Evolutionary conservation across 2,329 filamentous ascomycete genomes (phyloP), one percentile per base, ranked within the genome.

Genomic region (Coniella vitis): DNA sequence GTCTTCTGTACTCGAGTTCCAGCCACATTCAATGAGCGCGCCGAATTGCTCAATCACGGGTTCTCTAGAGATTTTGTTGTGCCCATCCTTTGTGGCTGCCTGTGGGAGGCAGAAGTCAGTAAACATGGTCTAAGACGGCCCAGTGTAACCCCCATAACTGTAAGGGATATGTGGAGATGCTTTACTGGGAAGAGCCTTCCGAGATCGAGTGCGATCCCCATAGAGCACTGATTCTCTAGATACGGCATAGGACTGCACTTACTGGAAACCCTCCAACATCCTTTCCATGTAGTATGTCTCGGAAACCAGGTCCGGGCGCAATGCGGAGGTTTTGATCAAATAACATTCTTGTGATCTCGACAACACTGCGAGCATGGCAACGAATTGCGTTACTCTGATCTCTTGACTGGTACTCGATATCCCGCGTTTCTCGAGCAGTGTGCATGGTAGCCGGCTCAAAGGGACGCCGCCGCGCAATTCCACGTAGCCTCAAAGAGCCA

Each of bases 361-460:
- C 21, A 29, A 51, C 49, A 16, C 48, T 48, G 9, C 7, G 9
- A 1, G 48, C 48, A 10, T 34, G 1, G 5, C 4, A 8, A 5
- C 9, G 31, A 42, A 19, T 47, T 32, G 1, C 31, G 5, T 29
- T 5, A 3, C 16, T 4, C 1, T 20, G 43, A 13, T 47, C 48
- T 10, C 48, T 41, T 1, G 38, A 9, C 4, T 21, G 2, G 14
- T 51, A 48, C 3, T 14, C n/a, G 3, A 4, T 17, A 34, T 51
- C 45, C 10, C 9, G n/a, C 3, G 36, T 17, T 0, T 3, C 3
- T 12, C 2, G 2, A 2, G 7, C 7, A 7, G 45, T 17, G 5
- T 51, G 35, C 3, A 41, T 31, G 4, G 55, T 43, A 13, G 56
- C 48, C 3, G 61, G 54, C 4, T 53, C 56, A 10, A 58, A 60